Conservation (phyloP, 768 basidiomycete genomes). For the Lactarius sp. region DNA sequence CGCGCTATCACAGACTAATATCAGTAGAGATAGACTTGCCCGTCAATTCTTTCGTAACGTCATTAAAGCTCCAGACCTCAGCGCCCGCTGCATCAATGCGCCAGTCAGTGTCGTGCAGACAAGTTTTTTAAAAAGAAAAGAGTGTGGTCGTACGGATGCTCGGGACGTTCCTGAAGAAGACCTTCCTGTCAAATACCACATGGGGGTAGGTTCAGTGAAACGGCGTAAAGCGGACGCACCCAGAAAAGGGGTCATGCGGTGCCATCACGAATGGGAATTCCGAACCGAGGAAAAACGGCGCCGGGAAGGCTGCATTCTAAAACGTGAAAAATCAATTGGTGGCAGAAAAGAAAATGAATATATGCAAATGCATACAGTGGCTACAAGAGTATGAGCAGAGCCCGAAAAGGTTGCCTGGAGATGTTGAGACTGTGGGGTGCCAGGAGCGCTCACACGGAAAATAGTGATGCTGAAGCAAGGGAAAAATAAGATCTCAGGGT, state of each 20-base stretch:
- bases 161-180: neutral
- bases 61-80: neutral
- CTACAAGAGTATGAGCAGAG: neutral
- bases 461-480: too few species aligned
- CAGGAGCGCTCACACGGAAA: neutral
- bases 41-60: neutral
- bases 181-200: neutral
- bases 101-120: neutral
- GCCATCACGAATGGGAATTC: neutral
- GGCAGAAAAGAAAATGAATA: neutral
- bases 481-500: neutral
- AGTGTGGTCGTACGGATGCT: neutral
- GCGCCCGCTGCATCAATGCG: conserved; percentile 5
- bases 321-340: neutral
- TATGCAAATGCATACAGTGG: neutral
- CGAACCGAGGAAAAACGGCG: conserved; percentile 3
- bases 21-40: neutral
- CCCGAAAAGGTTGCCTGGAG: conserved; percentile 1
- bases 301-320: neutral
- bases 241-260: neutral
- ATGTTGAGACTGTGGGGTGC: neutral
- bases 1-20: neutral
- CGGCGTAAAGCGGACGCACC: neutral
- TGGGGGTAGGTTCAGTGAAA: neutral
- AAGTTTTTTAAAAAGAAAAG: neutral